Evolutionary conservation across 2,329 filamentous ascomycete species (phyloP).

Genomic region (Setomelanomma holmii): DNA sequence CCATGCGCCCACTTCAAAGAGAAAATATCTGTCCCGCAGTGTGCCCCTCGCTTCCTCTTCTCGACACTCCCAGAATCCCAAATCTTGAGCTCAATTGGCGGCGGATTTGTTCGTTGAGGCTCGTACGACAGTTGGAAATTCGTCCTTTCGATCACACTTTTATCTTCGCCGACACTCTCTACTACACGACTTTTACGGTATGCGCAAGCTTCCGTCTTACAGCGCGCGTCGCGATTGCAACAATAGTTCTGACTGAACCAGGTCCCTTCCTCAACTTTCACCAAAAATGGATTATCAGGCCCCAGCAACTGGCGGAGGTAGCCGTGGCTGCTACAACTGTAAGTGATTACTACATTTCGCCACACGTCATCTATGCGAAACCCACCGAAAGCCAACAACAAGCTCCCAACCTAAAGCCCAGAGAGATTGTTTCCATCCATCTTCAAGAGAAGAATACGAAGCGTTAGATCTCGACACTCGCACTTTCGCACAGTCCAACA

Average conservation of each 20-base stretch:
- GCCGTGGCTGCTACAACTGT: constrained; percentile 54
- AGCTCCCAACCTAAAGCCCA: no score
- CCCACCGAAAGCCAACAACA: background rate
- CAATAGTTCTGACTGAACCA: constrained; percentile 27
- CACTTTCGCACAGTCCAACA: no score
- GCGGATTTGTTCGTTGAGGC: constrained; percentile 6
- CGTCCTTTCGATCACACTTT: constrained; percentile 12
- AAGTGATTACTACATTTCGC: constrained; percentile 26
- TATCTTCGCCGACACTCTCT: constrained; percentile 25
- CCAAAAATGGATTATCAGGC: constrained; percentile 48
- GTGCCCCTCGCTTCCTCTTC: constrained; percentile 8
- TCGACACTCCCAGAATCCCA: constrained; percentile 3
- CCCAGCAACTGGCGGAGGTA: constrained; percentile 42
- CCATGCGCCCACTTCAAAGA: constrained; percentile 5
- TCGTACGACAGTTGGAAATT: constrained; percentile 13
- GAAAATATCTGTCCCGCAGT: constrained; percentile 12
- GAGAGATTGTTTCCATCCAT: no score
- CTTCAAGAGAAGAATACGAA: no score
- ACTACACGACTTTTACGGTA: constrained; percentile 31
- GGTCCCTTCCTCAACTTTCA: constrained; percentile 27
- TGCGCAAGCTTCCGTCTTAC: constrained; percentile 13
- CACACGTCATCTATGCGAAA: background rate
- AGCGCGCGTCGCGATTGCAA: constrained; percentile 8
- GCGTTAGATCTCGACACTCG: no score
- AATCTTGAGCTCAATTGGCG: constrained; percentile 21